A percentile compares a stretch with the other conserved stretches of the same genome.
These are phyloP conservation scores for Styphnolobium japonicum DNA, from an alignment of 306 rosid genomes.

Conservation along the genomic window DNA sequence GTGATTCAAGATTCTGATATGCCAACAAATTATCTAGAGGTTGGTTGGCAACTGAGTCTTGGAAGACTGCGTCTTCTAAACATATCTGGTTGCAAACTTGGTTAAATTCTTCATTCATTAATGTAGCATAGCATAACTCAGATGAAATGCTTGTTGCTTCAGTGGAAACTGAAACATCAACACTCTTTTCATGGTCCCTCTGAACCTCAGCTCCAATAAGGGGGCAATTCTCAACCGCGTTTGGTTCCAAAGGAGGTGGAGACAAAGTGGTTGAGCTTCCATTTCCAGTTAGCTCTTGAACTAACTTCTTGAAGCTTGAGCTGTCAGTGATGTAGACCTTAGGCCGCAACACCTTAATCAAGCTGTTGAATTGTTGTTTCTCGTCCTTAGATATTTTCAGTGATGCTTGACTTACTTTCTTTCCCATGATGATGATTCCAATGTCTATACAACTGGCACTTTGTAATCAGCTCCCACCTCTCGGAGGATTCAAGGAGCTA, in stretches of 20 bases:
- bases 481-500: slow-evolving; percentile 51
- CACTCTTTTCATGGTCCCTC: too few relatives aligned
- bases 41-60: slow-evolving; percentile 18
- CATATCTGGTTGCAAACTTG: slow-evolving; percentile 30
- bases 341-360: slow-evolving; percentile 46
- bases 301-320: slow-evolving; percentile 48
- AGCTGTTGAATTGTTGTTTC: slow-evolving; percentile 33
- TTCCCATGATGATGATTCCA: slow-evolving; percentile 42
- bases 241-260: slow-evolving; percentile 20
- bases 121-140: slow-evolving; percentile 16
- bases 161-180: slow-evolving; percentile 19
- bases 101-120: slow-evolving; percentile 35
- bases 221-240: not conserved
- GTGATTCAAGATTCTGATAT: slow-evolving; percentile 37
- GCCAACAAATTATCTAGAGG: slow-evolving; percentile 3
- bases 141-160: slow-evolving; percentile 26
- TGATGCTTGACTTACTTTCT: slow-evolving; percentile 35
- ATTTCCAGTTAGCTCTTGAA: slow-evolving; percentile 54
- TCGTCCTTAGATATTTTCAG: slow-evolving; percentile 37
- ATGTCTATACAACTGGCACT: slow-evolving; percentile 45
- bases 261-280: slow-evolving; percentile 20
- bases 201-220: not conserved
- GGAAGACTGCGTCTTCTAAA: slow-evolving; percentile 21
- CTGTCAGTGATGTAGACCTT: slow-evolving; percentile 48
- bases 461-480: slow-evolving; percentile 49